Evolutionary conservation across 2,329 filamentous ascomycete species (phyloP).

Genomic region (Trichoderma simmonsii): DNA sequence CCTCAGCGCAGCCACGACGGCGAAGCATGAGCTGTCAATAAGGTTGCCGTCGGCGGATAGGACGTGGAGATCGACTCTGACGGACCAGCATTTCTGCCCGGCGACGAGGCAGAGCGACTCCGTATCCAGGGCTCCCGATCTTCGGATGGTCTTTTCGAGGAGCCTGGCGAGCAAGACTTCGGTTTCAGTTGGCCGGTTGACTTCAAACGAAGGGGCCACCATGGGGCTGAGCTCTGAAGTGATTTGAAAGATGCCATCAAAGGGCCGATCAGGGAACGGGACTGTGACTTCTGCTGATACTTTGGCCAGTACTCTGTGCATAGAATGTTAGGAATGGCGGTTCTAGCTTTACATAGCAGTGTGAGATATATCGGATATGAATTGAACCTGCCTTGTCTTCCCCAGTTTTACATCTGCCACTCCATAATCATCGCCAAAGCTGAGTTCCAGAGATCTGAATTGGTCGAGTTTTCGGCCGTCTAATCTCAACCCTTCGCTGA

Average conservation of each 20-base stretch:
- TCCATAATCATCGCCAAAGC: conserved; percentile 88
- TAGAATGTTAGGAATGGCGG: not conserved
- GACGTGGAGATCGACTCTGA: conserved; percentile 89
- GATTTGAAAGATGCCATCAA: conserved; percentile 94
- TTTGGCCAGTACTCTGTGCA: conserved; percentile 69
- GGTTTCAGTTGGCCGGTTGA: conserved; percentile 75
- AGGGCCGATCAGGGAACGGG: conserved; percentile 83
- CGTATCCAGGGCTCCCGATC: conserved; percentile 88
- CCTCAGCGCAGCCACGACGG: conserved; percentile 80
- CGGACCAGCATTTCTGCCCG: conserved; percentile 84
- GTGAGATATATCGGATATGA: not conserved
- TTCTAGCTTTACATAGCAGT: not conserved
- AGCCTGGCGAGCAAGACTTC: conserved; percentile 84
- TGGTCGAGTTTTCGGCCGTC: conserved; percentile 81
- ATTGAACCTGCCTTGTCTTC: conserved; percentile 70
- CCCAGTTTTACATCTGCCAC: conserved; percentile 83
- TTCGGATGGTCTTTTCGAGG: conserved; percentile 89
- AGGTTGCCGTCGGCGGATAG: conserved; percentile 88
- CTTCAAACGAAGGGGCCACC: conserved; percentile 85
- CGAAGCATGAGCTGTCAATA: conserved; percentile 80
- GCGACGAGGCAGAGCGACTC: conserved; percentile 94
- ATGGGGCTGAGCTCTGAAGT: conserved; percentile 88
- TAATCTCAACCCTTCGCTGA: conserved; percentile 75
- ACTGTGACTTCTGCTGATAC: conserved; percentile 86
- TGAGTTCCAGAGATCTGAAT: conserved; percentile 72